Evolutionary conservation across 805 yeast species (phyloP).

Genomic region (Brettanomyces anomalus): DNA sequence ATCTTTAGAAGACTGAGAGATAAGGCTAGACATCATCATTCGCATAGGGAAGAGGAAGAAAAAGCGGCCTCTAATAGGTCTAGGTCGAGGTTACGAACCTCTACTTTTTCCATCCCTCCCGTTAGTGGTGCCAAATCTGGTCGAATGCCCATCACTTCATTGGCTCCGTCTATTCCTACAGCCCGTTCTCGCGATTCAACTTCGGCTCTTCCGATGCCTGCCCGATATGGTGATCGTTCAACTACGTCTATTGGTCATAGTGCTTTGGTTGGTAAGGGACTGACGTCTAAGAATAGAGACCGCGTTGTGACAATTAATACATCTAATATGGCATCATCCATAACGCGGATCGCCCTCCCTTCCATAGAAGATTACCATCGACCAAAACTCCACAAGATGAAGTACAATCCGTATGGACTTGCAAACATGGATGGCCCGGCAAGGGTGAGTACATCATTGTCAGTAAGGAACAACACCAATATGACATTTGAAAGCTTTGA

Average conservation of each 20-base stretch:
- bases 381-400: conserved; percentile 29
- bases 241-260: background rate
- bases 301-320: background rate
- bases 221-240: background rate
- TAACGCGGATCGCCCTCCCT: conserved; percentile 19
- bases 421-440: conserved; percentile 2
- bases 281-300: background rate
- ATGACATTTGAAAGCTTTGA: conserved; percentile 17
- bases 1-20: background rate
- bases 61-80: background rate
- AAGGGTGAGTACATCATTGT: conserved; percentile 22
- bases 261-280: background rate
- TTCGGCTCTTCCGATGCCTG: background rate
- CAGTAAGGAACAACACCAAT: conserved; percentile 18
- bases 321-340: conserved; percentile 2
- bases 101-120: background rate
- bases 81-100: background rate
- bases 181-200: background rate
- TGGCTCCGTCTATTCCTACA: background rate
- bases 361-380: conserved; percentile 20
- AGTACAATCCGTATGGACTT: conserved; percentile 60
- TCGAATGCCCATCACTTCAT: background rate
- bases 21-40: background rate
- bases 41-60: background rate
- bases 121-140: background rate